phyloP scores from a whole-genome alignment of 73 alveolate species.

The Paramecium bursaria region DNA sequence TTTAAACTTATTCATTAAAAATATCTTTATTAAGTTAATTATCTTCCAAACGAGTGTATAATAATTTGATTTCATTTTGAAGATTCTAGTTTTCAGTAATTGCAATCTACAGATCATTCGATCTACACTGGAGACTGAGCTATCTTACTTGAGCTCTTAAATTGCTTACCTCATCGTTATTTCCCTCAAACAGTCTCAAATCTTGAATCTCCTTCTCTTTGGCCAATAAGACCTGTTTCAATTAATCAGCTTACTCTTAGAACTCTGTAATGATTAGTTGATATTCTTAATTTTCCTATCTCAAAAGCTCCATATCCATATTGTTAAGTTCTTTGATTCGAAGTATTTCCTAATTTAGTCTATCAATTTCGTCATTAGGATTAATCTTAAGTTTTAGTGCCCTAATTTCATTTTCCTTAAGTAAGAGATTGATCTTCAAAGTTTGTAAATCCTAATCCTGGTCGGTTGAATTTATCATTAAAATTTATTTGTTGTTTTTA shows the following conservation, averaged over 20 bases:
- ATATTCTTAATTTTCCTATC: conserved; percentile 35
- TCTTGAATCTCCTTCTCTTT: conserved; percentile 46
- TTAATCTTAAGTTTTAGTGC: conserved; percentile 39
- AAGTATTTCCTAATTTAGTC: not conserved
- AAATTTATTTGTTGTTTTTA: not conserved
- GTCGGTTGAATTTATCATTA: too few species aligned
- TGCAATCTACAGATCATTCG: conserved; percentile 26
- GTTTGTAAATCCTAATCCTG: too few species aligned
- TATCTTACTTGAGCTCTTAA: not conserved
- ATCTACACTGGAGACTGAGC: not conserved
- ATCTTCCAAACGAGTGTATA: conserved; percentile 34
- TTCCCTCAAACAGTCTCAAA: not conserved
- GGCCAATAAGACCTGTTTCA: conserved; percentile 19
- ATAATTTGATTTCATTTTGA: conserved; percentile 19
- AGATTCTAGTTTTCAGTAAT: conserved; percentile 43
- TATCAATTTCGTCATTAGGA: conserved; percentile 47
- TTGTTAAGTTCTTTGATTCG: conserved; percentile 10
- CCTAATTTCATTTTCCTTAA: conserved; percentile 58
- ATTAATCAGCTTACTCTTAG: conserved; percentile 39
- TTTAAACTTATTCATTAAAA: conserved; percentile 34
- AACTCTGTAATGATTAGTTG: conserved; percentile 21
- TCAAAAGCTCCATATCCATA: conserved; percentile 1
- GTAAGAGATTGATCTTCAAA: conserved; percentile 6
- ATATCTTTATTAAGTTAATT: conserved; percentile 23
- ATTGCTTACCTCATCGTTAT: not conserved